phyloP scores from a whole-genome alignment of 768 basidiomycete species.

The Suillus ampliporus region DNA sequence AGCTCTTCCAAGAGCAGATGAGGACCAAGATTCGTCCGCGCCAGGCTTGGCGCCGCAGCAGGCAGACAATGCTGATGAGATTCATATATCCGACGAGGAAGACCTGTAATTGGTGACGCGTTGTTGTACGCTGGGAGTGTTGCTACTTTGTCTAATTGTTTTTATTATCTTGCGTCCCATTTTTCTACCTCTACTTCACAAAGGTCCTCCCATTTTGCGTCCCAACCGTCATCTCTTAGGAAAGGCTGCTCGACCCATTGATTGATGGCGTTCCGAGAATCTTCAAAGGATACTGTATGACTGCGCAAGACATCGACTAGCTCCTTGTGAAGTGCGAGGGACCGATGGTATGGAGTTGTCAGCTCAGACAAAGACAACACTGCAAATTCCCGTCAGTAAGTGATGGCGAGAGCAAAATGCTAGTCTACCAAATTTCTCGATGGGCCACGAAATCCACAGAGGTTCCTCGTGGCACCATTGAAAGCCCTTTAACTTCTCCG shows the following conservation, averaged over 20 bases:
- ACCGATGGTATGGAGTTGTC: slow-evolving; percentile 69
- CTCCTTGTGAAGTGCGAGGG: slow-evolving; percentile 59
- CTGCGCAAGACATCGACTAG: slow-evolving; percentile 62
- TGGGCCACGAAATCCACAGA: slow-evolving; percentile 82
- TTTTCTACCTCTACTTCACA: slow-evolving; percentile 78
- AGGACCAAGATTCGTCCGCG: slow-evolving; percentile 32
- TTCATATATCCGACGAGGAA: slow-evolving; percentile 88
- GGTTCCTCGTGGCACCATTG: slow-evolving; percentile 74
- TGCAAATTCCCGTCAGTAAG: slow-evolving; percentile 28
- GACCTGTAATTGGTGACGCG: slow-evolving; percentile 48
- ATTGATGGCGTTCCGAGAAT: slow-evolving; percentile 62
- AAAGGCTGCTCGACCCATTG: slow-evolving; percentile 74
- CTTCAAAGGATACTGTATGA: slow-evolving; percentile 74
- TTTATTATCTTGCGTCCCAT: slow-evolving; percentile 52
- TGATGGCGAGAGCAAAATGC: background rate
- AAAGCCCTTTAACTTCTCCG: slow-evolving; percentile 73
- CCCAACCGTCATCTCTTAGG: slow-evolving; percentile 73
- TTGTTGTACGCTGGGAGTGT: slow-evolving; percentile 19
- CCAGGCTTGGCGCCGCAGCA: slow-evolving; percentile 36
- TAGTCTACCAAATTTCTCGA: slow-evolving; percentile 73
- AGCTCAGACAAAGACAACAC: slow-evolving; percentile 62
- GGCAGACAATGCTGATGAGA: slow-evolving; percentile 75
- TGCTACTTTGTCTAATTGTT: slow-evolving; percentile 18
- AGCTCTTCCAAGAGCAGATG: slow-evolving; percentile 46
- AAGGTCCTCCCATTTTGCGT: slow-evolving; percentile 76